These are phyloP conservation scores for Brasilioporus rufonigricans DNA, from an alignment of 768 basidiomycete genomes.

Conservation along the genomic window DNA sequence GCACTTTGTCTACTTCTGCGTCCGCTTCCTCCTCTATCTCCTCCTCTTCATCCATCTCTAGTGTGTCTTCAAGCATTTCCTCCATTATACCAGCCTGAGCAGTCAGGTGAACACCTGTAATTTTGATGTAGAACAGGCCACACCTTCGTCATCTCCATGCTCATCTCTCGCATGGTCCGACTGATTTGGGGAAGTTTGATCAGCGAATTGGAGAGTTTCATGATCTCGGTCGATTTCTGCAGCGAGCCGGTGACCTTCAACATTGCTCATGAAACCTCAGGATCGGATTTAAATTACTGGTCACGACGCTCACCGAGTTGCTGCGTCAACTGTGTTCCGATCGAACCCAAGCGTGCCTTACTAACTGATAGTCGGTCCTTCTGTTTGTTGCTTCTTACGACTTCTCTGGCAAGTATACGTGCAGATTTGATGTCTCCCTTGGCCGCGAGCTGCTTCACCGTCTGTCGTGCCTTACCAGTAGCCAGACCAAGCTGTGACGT, in stretches of 20 bases:
- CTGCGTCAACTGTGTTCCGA: slow-evolving; percentile 83
- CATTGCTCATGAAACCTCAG: slow-evolving; percentile 61
- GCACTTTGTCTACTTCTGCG: slow-evolving; percentile 93
- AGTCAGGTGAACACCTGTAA: slow-evolving; percentile 5
- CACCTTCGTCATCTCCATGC: slow-evolving; percentile 99
- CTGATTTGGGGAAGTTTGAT: slow-evolving; percentile 91
- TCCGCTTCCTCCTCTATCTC: slow-evolving; percentile 96
- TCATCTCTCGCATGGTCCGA: slow-evolving; percentile 95
- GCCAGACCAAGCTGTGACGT: slow-evolving; percentile 70
- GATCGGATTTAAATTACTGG: background rate
- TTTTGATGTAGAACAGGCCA: slow-evolving; percentile 10
- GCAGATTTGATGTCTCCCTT: slow-evolving; percentile 94
- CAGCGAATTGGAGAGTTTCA: slow-evolving; percentile 94
- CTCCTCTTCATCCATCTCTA: slow-evolving; percentile 91
- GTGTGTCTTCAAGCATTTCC: slow-evolving; percentile 94
- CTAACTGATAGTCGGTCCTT: slow-evolving; percentile 87
- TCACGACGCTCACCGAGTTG: slow-evolving; percentile 72
- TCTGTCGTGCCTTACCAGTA: slow-evolving; percentile 71
- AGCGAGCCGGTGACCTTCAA: slow-evolving; percentile 95
- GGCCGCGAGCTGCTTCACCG: slow-evolving; percentile 84
- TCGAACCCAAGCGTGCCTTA: slow-evolving; percentile 91
- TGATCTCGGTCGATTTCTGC: slow-evolving; percentile 97
- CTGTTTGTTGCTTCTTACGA: slow-evolving; percentile 94
- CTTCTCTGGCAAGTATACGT: slow-evolving; percentile 86
- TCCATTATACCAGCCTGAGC: slow-evolving; percentile 94